Evolutionary conservation across 768 basidiomycete species (phyloP).

Genomic region (Agrocybe pediades): DNA sequence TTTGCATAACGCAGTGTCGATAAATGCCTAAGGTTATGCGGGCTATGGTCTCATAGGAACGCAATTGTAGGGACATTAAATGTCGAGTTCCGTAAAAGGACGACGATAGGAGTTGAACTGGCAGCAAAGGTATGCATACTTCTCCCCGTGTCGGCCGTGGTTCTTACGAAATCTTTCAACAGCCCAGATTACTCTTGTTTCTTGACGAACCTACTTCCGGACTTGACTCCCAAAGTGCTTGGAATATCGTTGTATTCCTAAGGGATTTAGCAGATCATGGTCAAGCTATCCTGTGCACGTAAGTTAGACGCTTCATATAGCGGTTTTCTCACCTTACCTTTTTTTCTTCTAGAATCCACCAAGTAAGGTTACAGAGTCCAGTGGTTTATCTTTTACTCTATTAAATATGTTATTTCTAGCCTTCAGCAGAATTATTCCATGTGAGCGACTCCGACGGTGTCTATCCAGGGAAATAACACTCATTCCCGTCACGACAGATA

Average conservation of each 20-base stretch:
- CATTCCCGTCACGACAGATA: conserved; percentile 24
- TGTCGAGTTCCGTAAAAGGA: conserved; percentile 73
- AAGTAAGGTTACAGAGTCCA: conserved; percentile 26
- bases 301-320: conserved; percentile 20
- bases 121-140: conserved; percentile 70
- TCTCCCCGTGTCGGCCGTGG: not conserved
- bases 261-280: conserved; percentile 76
- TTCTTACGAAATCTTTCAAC: conserved; percentile 15
- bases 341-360: conserved; percentile 39
- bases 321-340: not conserved
- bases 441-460: conserved; percentile 11
- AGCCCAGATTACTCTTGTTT: conserved; percentile 81
- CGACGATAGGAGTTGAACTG: conserved; percentile 85
- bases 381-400: not conserved
- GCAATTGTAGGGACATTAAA: conserved; percentile 64
- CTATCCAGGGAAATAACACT: too few species aligned
- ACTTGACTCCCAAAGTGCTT: conserved; percentile 83
- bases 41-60: conserved; percentile 58
- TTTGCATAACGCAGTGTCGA: conserved; percentile 34
- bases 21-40: conserved; percentile 59
- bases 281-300: conserved; percentile 88
- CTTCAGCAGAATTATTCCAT: conserved; percentile 81
- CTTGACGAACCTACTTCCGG: conserved; percentile 89
- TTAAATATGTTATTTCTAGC: conserved; percentile 34
- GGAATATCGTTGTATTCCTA: conserved; percentile 78